Evolutionary conservation across 2,329 filamentous ascomycete species (phyloP).

Genomic region (Aureobasidium leucospermi): DNA sequence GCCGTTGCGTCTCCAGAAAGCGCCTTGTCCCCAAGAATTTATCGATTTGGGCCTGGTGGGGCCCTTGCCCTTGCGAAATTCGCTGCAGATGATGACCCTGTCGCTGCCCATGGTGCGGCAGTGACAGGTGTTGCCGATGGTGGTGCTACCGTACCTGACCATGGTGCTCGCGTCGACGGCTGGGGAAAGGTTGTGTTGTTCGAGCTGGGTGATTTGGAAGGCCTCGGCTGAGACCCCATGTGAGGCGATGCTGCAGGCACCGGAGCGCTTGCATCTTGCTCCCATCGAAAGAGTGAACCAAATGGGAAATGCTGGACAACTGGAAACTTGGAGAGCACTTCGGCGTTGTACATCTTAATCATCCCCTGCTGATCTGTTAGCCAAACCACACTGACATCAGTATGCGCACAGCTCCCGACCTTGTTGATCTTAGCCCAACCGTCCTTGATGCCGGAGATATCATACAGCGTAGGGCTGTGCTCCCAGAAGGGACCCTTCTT

Average conservation of each 20-base stretch:
- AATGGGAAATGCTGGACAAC: constrained; percentile 85
- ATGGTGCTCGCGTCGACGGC: constrained; percentile 19
- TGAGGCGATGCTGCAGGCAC: constrained; percentile 21
- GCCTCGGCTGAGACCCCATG: constrained; percentile 24
- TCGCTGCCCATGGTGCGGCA: constrained; percentile 20
- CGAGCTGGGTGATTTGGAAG: neutral
- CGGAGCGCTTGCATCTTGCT: constrained; percentile 36
- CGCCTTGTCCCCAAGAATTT: neutral
- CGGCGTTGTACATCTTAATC: constrained; percentile 98
- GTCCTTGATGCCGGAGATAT: constrained; percentile 80
- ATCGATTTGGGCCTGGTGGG: neutral
- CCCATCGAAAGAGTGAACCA: constrained; percentile 43
- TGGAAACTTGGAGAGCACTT: constrained; percentile 93
- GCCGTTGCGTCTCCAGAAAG: neutral
- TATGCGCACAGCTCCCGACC: constrained; percentile 19
- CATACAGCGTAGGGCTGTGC: constrained; percentile 87
- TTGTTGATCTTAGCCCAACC: constrained; percentile 97
- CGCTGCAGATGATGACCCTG: neutral
- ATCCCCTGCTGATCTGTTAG: constrained; percentile 57
- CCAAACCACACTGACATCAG: neutral
- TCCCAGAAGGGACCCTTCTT: constrained; percentile 93
- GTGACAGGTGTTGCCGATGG: constrained; percentile 14
- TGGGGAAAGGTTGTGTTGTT: constrained; percentile 7
- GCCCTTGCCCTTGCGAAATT: constrained; percentile 8
- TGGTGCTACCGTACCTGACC: constrained; percentile 18